Evolutionary conservation across 2,329 filamentous ascomycete genomes (phyloP).

Genomic region (Sporothrix humicola): DNA sequence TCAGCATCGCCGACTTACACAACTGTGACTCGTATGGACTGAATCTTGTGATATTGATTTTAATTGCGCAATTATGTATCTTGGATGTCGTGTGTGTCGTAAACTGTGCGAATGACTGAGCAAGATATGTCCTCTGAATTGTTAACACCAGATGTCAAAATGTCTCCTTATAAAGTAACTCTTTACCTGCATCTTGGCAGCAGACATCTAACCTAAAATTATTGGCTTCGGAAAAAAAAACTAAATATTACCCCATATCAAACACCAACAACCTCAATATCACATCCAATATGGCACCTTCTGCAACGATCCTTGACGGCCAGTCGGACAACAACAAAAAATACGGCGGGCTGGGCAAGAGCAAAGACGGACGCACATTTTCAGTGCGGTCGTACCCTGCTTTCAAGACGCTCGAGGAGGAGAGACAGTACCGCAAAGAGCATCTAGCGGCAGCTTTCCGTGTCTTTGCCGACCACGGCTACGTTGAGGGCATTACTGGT

Average conservation of each 20-base stretch:
- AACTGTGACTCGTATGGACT: background rate
- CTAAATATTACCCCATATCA: no score
- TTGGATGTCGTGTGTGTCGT: background rate
- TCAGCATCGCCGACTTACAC: background rate
- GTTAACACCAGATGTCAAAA: no score
- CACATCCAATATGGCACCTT: slow-evolving; percentile 3
- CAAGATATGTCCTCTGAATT: no score
- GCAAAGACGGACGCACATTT: slow-evolving; percentile 30
- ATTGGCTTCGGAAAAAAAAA: no score
- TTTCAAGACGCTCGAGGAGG: slow-evolving; percentile 55
- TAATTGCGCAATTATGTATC: background rate
- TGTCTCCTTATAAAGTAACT: no score
- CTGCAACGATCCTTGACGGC: slow-evolving; percentile 21
- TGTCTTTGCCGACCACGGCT: slow-evolving; percentile 63
- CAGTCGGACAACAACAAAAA: slow-evolving; percentile 28
- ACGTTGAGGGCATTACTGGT: slow-evolving; percentile 65
- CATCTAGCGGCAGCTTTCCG: slow-evolving; percentile 65
- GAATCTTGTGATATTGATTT: background rate
- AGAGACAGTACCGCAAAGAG: slow-evolving; percentile 61
- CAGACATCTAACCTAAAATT: background rate
- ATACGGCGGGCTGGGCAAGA: slow-evolving; percentile 12
- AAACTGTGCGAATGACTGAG: no score
- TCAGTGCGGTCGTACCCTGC: slow-evolving; percentile 56
- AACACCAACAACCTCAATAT: no score
- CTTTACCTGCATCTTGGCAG: background rate